A percentile compares a stretch with the other conserved stretches of the same genome.
These are phyloP conservation scores for Carex pumila DNA, from an alignment of 176 grass and related monocot species.

Conservation along the genomic window DNA sequence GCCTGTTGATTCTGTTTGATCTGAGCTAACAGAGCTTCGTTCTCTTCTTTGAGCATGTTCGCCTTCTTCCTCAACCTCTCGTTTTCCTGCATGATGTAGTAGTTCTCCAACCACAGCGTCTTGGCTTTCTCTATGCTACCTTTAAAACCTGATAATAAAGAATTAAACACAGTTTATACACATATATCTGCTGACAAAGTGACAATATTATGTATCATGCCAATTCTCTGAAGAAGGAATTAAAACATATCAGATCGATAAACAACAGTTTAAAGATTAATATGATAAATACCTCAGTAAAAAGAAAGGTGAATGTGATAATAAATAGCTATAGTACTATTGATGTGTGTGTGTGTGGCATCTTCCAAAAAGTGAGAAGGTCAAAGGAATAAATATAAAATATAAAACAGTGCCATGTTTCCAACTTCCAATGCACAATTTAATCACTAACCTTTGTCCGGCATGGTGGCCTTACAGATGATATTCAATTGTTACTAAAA, in stretches of 20 bases:
- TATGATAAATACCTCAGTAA: too few relatives aligned
- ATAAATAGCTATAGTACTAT: not conserved
- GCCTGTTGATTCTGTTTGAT: conserved; percentile 40
- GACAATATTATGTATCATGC: not conserved
- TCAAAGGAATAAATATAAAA: too few relatives aligned
- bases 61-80: conserved; percentile 87
- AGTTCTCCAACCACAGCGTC: conserved; percentile 77
- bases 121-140: conserved; percentile 50
- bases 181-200: not conserved
- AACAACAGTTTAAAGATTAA: too few relatives aligned
- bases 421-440: too few relatives aligned
- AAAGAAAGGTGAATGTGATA: too few relatives aligned
- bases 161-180: not conserved
- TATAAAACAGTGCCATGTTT: too few relatives aligned
- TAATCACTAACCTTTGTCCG: not conserved
- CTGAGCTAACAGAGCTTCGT: conserved; percentile 53
- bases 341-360: not conserved
- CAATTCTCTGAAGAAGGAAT: not conserved
- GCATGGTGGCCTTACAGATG: not conserved
- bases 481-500: not conserved
- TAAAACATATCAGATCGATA: too few relatives aligned
- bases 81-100: conserved; percentile 82
- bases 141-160: conserved; percentile 8
- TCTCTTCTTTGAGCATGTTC: conserved; percentile 65
- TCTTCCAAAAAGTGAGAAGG: too few relatives aligned